Conservation (phyloP, 2,329 filamentous ascomycete genomes). For the Phialophora chinensis region DNA sequence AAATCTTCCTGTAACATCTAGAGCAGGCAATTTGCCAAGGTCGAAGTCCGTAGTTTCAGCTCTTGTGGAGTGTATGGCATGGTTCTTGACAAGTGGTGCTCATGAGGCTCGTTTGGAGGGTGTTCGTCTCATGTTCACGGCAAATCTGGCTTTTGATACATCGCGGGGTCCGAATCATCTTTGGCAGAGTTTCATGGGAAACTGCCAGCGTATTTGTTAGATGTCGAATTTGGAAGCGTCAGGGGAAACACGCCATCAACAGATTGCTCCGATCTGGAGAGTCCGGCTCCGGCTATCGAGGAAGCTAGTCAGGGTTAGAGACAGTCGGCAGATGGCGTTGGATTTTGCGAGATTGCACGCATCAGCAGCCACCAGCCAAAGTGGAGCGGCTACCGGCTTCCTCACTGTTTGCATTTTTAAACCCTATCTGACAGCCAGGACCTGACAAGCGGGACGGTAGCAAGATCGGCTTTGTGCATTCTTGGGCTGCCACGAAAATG, state of each 20-base stretch:
- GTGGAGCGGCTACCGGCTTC: conserved; percentile 5
- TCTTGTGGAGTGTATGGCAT: conserved; percentile 17
- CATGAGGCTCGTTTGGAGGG: conserved; percentile 13
- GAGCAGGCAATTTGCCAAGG: conserved; percentile 6
- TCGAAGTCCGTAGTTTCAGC: conserved; percentile 12
- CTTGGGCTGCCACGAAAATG: not conserved
- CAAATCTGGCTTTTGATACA: conserved; percentile 7
- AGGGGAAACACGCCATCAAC: conserved; percentile 14
- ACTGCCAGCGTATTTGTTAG: not conserved
- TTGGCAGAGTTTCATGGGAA: conserved; percentile 10
- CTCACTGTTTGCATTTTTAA: not conserved
- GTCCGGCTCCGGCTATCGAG: conserved; percentile 6
- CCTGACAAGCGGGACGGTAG: not conserved
- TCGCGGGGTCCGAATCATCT: not conserved
- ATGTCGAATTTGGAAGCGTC: conserved; percentile 1
- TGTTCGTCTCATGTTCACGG: conserved; percentile 17
- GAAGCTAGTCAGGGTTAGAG: conserved; percentile 21
- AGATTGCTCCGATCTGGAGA: conserved; percentile 12
- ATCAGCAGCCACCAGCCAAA: conserved; percentile 14
- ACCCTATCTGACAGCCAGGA: not conserved
- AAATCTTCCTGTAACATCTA: conserved; percentile 21
- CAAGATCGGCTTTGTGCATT: not conserved
- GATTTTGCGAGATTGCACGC: conserved; percentile 30
- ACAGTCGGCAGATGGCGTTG: conserved; percentile 22
- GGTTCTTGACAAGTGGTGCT: conserved; percentile 3